Conservation (phyloP, 2,329 filamentous ascomycete species). For the Pezizomycotina sp. region DNA sequence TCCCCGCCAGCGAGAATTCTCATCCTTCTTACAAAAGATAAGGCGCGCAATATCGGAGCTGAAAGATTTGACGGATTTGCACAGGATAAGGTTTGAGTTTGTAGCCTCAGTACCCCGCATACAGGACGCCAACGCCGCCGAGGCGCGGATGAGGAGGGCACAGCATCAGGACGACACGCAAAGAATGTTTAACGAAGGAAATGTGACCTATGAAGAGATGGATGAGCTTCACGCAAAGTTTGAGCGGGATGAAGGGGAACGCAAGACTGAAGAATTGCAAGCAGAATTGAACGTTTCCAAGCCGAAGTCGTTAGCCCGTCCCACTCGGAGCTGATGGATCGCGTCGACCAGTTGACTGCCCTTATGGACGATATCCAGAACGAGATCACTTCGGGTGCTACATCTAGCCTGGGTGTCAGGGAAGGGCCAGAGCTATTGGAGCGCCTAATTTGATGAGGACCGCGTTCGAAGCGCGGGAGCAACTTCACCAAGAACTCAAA, state of each 20-base stretch:
- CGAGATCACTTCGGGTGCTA: conserved; percentile 67
- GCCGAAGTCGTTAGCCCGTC: conserved; percentile 66
- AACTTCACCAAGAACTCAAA: conserved; percentile 67
- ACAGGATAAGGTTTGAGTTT: conserved; percentile 49
- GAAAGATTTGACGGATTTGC: conserved; percentile 56
- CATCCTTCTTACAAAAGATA: conserved; percentile 72
- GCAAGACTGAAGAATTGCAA: conserved; percentile 57
- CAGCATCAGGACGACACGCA: conserved; percentile 60
- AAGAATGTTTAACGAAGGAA: conserved; percentile 29
- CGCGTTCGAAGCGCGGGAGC: conserved; percentile 89
- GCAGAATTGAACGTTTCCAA: conserved; percentile 68
- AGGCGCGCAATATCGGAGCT: conserved; percentile 57
- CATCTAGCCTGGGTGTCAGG: conserved; percentile 46
- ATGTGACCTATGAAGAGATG: conserved; percentile 39
- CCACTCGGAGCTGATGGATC: conserved; percentile 59
- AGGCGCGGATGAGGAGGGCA: conserved; percentile 39
- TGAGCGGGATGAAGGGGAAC: conserved; percentile 49
- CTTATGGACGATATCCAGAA: conserved; percentile 62
- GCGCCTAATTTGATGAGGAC: conserved; percentile 84
- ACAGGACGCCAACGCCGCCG: conserved; percentile 39
- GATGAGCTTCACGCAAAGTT: conserved; percentile 57
- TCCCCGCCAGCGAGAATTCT: conserved; percentile 89
- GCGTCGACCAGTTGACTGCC: conserved; percentile 55
- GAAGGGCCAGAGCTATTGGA: conserved; percentile 87
- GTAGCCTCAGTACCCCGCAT: conserved; percentile 41